Percentiles rank a stretch among this genome's conserved stretches.
These are phyloP conservation scores for Pythium phragmitis DNA, from an alignment of 352 stramenopile species.

Conservation along the genomic window DNA sequence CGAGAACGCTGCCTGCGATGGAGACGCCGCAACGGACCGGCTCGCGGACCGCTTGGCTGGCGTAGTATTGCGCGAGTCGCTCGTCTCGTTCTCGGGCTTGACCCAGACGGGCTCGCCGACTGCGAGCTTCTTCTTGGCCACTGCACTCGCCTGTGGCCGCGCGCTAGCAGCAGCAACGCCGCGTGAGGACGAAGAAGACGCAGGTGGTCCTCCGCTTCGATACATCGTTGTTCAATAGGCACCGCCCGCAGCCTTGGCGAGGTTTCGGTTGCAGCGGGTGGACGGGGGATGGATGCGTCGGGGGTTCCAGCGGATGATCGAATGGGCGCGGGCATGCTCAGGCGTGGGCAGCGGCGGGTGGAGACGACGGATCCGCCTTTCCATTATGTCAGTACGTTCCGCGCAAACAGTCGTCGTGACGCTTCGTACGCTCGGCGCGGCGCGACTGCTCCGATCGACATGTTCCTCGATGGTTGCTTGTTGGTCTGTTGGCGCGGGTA, in stretches of 20 bases:
- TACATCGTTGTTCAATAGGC: slow-evolving; percentile 2
- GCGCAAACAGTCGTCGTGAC: neutral
- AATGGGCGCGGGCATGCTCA: neutral
- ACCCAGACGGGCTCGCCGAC: slow-evolving; percentile 24
- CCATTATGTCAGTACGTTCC: neutral
- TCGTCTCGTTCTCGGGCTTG: slow-evolving; percentile 10
- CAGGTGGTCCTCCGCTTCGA: slow-evolving; percentile 10
- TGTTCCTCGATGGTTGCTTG: neutral
- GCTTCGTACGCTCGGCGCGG: neutral
- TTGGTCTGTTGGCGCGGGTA: neutral
- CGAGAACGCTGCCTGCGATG: neutral
- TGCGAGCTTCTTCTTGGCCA: slow-evolving; percentile 12
- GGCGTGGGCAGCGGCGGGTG: neutral
- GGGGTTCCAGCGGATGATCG: neutral
- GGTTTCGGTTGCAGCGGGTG: neutral
- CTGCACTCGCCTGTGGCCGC: neutral
- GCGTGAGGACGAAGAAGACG: neutral
- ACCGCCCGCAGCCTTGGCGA: neutral
- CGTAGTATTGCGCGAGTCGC: neutral
- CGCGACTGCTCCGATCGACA: neutral
- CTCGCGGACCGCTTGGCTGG: neutral
- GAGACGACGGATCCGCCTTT: neutral
- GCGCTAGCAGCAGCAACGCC: neutral
- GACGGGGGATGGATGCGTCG: neutral
- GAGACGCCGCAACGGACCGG: neutral